Conservation (phyloP, 1,284 basidiomycete genomes). For the Malassezia sp. region DNA sequence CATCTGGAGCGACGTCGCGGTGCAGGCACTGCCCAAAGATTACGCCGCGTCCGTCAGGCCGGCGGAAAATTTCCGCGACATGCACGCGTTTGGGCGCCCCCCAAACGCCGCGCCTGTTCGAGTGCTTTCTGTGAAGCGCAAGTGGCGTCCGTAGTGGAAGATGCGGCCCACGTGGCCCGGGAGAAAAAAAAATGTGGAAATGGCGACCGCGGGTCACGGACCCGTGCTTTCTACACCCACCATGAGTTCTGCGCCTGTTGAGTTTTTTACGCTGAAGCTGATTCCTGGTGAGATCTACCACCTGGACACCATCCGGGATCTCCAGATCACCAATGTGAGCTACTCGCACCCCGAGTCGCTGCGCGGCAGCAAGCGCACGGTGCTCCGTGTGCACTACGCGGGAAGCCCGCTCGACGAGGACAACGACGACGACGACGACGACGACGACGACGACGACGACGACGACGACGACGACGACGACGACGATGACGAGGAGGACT, state of each 20-base stretch:
- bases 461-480: constrained; percentile 50
- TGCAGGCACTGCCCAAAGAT: too few species aligned
- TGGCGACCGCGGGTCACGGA: not conserved
- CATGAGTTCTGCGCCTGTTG: constrained; percentile 35
- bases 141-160: constrained; percentile 8
- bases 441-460: constrained; percentile 51
- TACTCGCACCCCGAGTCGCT: constrained; percentile 63
- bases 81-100: too few species aligned
- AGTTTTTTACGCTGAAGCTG: constrained; percentile 47
- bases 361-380: constrained; percentile 56
- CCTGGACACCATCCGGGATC: constrained; percentile 59
- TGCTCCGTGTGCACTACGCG: constrained; percentile 64
- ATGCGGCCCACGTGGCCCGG: not conserved
- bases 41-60: too few species aligned
- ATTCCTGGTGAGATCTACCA: constrained; percentile 57
- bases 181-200: constrained; percentile 3
- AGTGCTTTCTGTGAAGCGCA: constrained; percentile 4
- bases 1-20: too few species aligned
- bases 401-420: constrained; percentile 45
- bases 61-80: too few species aligned
- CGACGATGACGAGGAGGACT: constrained; percentile 45
- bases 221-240: constrained; percentile 1
- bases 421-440: constrained; percentile 53
- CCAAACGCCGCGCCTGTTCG: not conserved
- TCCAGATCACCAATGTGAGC: constrained; percentile 67